Evolutionary conservation across 2,329 filamentous ascomycete species (phyloP).

Genomic region (Ceratocystis alfenasii): DNA sequence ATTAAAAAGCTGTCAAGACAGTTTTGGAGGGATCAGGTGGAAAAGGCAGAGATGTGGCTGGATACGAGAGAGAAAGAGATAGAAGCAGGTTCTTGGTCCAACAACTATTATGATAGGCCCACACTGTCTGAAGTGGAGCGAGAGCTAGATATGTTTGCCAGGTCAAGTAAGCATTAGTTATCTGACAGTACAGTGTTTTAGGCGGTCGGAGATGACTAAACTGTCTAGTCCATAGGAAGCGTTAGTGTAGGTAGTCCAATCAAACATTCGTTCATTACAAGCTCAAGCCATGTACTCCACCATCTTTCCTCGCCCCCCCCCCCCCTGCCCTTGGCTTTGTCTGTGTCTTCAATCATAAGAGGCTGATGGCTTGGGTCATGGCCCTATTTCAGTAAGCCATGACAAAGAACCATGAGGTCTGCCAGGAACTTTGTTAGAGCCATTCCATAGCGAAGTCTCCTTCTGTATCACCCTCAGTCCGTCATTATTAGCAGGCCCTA

Average conservation of each 20-base stretch:
- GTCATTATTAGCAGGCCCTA: constrained; percentile 28
- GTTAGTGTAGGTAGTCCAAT: too few relatives aligned
- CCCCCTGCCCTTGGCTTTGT: constrained; percentile 24
- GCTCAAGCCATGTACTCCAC: background rate
- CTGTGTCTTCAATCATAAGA: constrained; percentile 26
- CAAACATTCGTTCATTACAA: background rate
- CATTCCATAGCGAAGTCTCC: constrained; percentile 35
- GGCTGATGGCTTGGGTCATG: constrained; percentile 27
- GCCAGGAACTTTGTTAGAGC: constrained; percentile 35
- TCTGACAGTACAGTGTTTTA: too few relatives aligned
- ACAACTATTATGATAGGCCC: constrained; percentile 41
- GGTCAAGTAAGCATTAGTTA: background rate
- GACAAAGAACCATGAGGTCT: constrained; percentile 35
- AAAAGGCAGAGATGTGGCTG: constrained; percentile 38
- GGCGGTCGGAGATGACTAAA: too few relatives aligned
- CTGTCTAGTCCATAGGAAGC: too few relatives aligned
- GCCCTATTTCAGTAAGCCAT: constrained; percentile 30
- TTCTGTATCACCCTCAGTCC: constrained; percentile 36
- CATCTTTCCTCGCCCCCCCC: constrained; percentile 21
- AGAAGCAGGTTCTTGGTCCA: constrained; percentile 36
- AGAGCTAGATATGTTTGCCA: constrained; percentile 26
- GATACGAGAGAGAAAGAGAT: constrained; percentile 30
- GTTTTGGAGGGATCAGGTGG: constrained; percentile 41
- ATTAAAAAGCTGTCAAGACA: constrained; percentile 28
- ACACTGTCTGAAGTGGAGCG: constrained; percentile 35